These are phyloP conservation scores for Arachnopeziza araneosa DNA, from an alignment of 2,329 filamentous ascomycete species.

Conservation along the genomic window DNA sequence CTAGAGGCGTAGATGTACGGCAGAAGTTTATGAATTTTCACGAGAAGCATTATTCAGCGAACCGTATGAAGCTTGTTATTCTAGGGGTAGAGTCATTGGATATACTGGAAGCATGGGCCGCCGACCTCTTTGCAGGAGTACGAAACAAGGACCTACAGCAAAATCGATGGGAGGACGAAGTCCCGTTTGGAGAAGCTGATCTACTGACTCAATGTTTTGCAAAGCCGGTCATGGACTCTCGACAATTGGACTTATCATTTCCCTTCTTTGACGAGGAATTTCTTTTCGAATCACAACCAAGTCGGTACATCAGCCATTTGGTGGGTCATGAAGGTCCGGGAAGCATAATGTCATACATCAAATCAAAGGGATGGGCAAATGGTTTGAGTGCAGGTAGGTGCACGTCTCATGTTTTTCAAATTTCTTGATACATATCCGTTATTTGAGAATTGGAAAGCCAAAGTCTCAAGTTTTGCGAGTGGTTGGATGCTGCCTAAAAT, in stretches of 20 bases:
- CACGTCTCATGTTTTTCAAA: not conserved
- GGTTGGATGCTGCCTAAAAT: not conserved
- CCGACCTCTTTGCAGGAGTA: conserved; percentile 61
- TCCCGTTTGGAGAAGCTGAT: conserved; percentile 54
- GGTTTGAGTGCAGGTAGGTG: conserved; percentile 49
- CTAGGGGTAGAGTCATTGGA: conserved; percentile 63
- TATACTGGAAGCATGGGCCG: conserved; percentile 61
- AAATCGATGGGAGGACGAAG: conserved; percentile 60
- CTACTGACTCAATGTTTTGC: conserved; percentile 62
- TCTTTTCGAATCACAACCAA: conserved; percentile 61
- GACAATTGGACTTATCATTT: conserved; percentile 62
- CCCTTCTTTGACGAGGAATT: conserved; percentile 64
- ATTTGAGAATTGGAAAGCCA: not conserved
- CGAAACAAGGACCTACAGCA: conserved; percentile 61
- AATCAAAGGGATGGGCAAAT: conserved; percentile 67
- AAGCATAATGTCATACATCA: conserved; percentile 67
- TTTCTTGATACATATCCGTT: not conserved
- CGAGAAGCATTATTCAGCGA: conserved; percentile 66
- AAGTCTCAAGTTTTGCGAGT: not conserved
- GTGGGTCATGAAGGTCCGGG: conserved; percentile 72
- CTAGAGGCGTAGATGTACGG: conserved; percentile 61
- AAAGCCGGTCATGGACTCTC: conserved; percentile 67
- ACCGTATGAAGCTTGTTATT: conserved; percentile 68
- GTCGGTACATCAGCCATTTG: conserved; percentile 65
- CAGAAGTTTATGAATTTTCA: conserved; percentile 71